Conservation (phyloP, 169 alveolate genomes). For the Babesia microti region DNA sequence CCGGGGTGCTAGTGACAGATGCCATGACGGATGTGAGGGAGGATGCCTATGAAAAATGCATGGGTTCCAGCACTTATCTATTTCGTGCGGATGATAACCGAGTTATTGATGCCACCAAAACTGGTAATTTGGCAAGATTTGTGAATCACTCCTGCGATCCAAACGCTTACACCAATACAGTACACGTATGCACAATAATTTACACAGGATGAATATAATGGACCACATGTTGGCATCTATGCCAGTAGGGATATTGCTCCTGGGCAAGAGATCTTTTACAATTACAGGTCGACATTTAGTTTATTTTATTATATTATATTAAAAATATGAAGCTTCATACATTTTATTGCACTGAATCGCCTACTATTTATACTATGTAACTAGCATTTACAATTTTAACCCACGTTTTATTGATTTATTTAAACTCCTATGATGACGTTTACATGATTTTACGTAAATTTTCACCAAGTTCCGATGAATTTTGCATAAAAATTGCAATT, state of each 20-base stretch:
- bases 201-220: slow-evolving; percentile 45
- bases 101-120: slow-evolving; percentile 92
- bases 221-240: slow-evolving; percentile 59
- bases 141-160: slow-evolving; percentile 91
- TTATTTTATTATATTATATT: no score
- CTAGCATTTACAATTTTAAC: no score
- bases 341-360: no score
- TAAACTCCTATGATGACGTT: no score
- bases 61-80: slow-evolving; percentile 52
- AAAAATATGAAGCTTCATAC: no score
- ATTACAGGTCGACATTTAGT: slow-evolving; percentile 20
- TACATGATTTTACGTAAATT: no score
- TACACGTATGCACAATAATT: no score
- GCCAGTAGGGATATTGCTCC: slow-evolving; percentile 55
- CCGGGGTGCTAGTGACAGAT: slow-evolving; percentile 36
- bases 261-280: slow-evolving; percentile 32
- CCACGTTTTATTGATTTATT: no score
- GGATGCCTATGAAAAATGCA: slow-evolving; percentile 4
- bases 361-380: no score
- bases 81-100: slow-evolving; percentile 84
- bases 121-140: slow-evolving; percentile 90
- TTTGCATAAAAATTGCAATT: no score
- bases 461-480: no score
- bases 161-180: slow-evolving; percentile 5
- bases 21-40: slow-evolving; percentile 36